Percentiles rank a stretch among this genome's conserved stretches.
Evolutionary conservation across 2,329 filamentous ascomycete species (phyloP).

Genomic region (Colletotrichum falcatum): DNA sequence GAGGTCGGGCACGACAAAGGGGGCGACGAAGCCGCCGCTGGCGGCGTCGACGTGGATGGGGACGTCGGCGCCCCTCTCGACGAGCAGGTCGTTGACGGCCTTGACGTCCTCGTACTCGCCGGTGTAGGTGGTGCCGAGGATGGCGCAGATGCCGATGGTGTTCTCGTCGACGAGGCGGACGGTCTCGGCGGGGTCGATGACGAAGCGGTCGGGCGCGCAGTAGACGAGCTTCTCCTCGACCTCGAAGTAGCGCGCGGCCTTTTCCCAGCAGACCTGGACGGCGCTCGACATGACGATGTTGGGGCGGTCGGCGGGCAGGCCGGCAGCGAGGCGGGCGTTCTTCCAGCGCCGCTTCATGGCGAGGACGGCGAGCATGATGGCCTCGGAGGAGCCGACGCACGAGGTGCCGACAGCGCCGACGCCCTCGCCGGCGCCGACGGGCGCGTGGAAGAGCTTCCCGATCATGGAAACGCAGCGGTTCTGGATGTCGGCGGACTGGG

Average conservation of each 20-base stretch:
- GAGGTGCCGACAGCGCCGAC: conserved; percentile 84
- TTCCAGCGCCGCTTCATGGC: conserved; percentile 98
- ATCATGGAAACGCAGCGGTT: conserved; percentile 95
- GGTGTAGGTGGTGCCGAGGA: conserved; percentile 93
- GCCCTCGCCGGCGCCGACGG: conserved; percentile 62
- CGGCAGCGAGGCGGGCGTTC: conserved; percentile 84
- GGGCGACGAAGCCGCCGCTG: conserved; percentile 91
- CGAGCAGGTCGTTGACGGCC: conserved; percentile 87
- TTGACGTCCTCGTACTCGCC: conserved; percentile 97
- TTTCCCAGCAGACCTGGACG: conserved; percentile 98
- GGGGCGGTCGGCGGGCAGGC: conserved; percentile 82
- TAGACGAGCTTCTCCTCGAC: conserved; percentile 87
- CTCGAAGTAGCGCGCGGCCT: conserved; percentile 89
- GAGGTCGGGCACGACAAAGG: conserved; percentile 86
- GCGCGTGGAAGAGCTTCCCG: conserved; percentile 87
- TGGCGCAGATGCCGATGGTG: conserved; percentile 91
- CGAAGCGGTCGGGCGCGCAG: conserved; percentile 70
- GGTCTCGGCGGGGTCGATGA: conserved; percentile 72
- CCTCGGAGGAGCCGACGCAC: conserved; percentile 90
- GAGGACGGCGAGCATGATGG: conserved; percentile 83
- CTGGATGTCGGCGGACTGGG: conserved; percentile 85
- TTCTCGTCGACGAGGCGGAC: conserved; percentile 74
- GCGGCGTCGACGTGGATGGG: conserved; percentile 96
- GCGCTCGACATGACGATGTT: conserved; percentile 97
- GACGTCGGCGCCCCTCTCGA: conserved; percentile 79